A percentile compares a stretch with the other conserved stretches of the same genome.
phyloP scores from a whole-genome alignment of 2,329 filamentous ascomycete genomes.

The Colletotrichum sp. region DNA sequence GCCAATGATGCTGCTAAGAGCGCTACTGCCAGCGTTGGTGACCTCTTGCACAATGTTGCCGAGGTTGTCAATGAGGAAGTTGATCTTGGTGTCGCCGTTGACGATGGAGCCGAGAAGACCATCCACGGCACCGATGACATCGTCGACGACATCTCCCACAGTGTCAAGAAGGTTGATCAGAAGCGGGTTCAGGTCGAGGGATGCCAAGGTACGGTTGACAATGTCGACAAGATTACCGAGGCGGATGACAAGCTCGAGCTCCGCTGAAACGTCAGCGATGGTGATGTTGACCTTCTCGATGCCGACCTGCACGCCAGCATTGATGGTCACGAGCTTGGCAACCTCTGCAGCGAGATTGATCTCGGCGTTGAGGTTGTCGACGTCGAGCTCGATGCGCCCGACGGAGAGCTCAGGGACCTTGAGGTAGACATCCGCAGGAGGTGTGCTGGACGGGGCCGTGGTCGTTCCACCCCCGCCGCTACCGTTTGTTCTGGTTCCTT shows the following conservation, averaged over 20 bases:
- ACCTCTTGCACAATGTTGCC: slow-evolving; percentile 69
- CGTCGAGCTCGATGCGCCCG: slow-evolving; percentile 63
- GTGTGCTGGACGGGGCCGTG: slow-evolving; percentile 32
- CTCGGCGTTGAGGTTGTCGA: slow-evolving; percentile 63
- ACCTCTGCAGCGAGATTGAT: slow-evolving; percentile 66
- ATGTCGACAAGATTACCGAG: slow-evolving; percentile 66
- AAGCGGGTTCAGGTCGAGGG: slow-evolving; percentile 66
- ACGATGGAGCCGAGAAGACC: slow-evolving; percentile 64
- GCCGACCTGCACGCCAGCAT: slow-evolving; percentile 59
- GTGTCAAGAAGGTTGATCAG: slow-evolving; percentile 61
- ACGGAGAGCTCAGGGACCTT: slow-evolving; percentile 64
- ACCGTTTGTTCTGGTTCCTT: slow-evolving; percentile 25
- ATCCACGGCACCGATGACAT: slow-evolving; percentile 62
- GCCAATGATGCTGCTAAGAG: slow-evolving; percentile 59
- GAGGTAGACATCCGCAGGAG: slow-evolving; percentile 61
- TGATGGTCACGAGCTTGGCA: slow-evolving; percentile 60
- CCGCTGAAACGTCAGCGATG: slow-evolving; percentile 63
- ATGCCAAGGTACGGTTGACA: slow-evolving; percentile 64
- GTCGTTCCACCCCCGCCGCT: slow-evolving; percentile 23
- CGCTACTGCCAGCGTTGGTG: slow-evolving; percentile 45
- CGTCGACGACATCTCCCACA: slow-evolving; percentile 55
- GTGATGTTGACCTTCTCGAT: slow-evolving; percentile 62
- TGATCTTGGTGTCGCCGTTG: slow-evolving; percentile 57
- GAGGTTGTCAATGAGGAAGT: slow-evolving; percentile 65
- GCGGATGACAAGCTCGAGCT: slow-evolving; percentile 64